Percentiles rank a stretch among this genome's conserved stretches.
Evolutionary conservation across 1,284 basidiomycete species (phyloP).

Genomic region (Malassezia globosa): DNA sequence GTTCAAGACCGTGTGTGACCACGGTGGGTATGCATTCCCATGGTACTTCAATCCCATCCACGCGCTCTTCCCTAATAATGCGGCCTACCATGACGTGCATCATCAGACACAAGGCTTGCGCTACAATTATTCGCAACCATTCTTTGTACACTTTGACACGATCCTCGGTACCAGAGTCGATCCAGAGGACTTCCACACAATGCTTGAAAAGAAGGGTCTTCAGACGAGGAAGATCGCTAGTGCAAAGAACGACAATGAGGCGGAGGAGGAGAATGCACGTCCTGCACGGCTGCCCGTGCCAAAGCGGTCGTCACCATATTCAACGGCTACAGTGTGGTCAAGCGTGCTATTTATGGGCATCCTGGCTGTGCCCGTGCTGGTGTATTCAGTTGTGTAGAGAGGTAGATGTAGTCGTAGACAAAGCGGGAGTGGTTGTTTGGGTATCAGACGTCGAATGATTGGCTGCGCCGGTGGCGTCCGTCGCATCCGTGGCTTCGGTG

Average conservation of each 20-base stretch:
- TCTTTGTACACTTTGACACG: conserved; percentile 53
- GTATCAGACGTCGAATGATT: too few relatives aligned
- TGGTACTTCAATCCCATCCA: conserved; percentile 68
- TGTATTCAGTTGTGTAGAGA: conserved; percentile 9
- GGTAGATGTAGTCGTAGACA: background rate
- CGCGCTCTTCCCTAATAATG: conserved; percentile 76
- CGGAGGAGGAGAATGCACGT: background rate
- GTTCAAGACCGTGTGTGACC: conserved; percentile 92
- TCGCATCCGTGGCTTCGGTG: too few relatives aligned
- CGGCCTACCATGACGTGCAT: conserved; percentile 96
- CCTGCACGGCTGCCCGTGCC: background rate
- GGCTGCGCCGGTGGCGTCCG: too few relatives aligned
- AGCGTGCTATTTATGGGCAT: conserved; percentile 5
- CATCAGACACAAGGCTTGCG: conserved; percentile 87
- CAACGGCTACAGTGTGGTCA: conserved; percentile 10
- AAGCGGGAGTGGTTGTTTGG: too few relatives aligned
- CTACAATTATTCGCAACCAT: conserved; percentile 89
- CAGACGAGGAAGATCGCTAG: conserved; percentile 8
- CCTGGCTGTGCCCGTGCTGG: conserved; percentile 6
- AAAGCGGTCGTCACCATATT: conserved; percentile 1
- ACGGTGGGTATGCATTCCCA: conserved; percentile 81
- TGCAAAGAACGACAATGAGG: conserved; percentile 16
- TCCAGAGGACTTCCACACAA: conserved; percentile 41
- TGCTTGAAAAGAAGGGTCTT: conserved; percentile 22
- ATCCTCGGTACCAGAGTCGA: conserved; percentile 68